Evolutionary conservation across 192 early-diverging fungal genomes (phyloP).

Genomic region (Coemansia sp.): DNA sequence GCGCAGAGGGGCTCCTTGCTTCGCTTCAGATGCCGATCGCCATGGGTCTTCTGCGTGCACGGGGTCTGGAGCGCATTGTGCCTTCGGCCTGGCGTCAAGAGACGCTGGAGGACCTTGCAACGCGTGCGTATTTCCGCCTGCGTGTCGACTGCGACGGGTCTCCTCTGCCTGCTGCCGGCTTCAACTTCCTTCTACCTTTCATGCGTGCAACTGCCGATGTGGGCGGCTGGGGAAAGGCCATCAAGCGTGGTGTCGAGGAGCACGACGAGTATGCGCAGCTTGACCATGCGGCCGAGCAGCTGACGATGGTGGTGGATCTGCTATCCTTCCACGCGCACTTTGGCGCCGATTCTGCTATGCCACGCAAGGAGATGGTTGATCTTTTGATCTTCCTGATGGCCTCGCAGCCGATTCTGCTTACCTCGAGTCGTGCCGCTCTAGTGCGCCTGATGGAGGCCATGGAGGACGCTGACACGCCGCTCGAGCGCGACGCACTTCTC

Average conservation of each 20-base stretch:
- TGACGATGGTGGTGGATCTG: constrained; percentile 62
- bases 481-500: constrained; percentile 37
- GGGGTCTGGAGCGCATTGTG: constrained; percentile 20
- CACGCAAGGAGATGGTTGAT: constrained; percentile 62
- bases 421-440: constrained; percentile 40
- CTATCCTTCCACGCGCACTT: constrained; percentile 59
- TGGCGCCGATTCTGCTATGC: constrained; percentile 40
- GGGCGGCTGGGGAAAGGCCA: constrained; percentile 56
- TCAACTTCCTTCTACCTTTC: constrained; percentile 65
- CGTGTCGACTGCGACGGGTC: constrained; percentile 57
- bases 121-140: constrained; percentile 65
- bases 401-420: constrained; percentile 48
- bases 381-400: constrained; percentile 61
- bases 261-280: constrained; percentile 49
- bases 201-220: constrained; percentile 60
- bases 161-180: constrained; percentile 58
- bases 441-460: constrained; percentile 56
- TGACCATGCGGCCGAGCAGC: constrained; percentile 56
- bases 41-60: constrained; percentile 33
- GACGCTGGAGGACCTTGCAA: constrained; percentile 38
- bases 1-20: constrained; percentile 40
- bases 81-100: constrained; percentile 30
- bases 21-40: constrained; percentile 24
- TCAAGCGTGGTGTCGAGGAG: constrained; percentile 25
- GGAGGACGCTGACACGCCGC: constrained; percentile 35